Conservation (phyloP, 2,329 filamentous ascomycete genomes). For the Pseudogymnoascus sp. region DNA sequence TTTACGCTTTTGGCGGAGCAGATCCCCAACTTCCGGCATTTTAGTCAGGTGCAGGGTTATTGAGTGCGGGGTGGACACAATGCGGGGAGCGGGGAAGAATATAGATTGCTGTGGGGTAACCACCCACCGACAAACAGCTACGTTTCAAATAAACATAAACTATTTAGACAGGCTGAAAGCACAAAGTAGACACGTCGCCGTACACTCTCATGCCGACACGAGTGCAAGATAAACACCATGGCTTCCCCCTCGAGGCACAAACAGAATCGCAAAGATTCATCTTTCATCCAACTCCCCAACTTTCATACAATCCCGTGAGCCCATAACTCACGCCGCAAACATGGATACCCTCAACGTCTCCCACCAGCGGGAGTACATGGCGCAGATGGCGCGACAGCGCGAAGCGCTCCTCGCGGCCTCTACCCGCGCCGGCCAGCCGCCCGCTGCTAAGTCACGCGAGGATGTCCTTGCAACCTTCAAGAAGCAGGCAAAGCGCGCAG, state of each 20-base stretch:
- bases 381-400: slow-evolving; percentile 3
- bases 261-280: background rate
- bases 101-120: slow-evolving; percentile 4
- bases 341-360: background rate
- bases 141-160: background rate
- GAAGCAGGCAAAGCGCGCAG: background rate
- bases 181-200: slow-evolving; percentile 1
- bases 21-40: background rate
- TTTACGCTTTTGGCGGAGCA: background rate
- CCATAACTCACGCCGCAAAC: background rate
- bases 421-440: background rate
- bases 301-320: background rate
- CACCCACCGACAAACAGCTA: background rate
- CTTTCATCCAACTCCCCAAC: background rate
- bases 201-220: background rate
- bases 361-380: background rate
- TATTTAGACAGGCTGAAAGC: slow-evolving; percentile 1
- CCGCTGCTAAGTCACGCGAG: background rate
- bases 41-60: background rate
- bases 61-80: background rate
- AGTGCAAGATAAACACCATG: background rate
- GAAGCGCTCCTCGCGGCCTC: background rate
- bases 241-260: background rate
- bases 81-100: slow-evolving; percentile 1
- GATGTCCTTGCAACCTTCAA: background rate